These are phyloP conservation scores for Borovskyia barvae DNA, from an alignment of 208 protist genomes.

Conservation along the genomic window DNA sequence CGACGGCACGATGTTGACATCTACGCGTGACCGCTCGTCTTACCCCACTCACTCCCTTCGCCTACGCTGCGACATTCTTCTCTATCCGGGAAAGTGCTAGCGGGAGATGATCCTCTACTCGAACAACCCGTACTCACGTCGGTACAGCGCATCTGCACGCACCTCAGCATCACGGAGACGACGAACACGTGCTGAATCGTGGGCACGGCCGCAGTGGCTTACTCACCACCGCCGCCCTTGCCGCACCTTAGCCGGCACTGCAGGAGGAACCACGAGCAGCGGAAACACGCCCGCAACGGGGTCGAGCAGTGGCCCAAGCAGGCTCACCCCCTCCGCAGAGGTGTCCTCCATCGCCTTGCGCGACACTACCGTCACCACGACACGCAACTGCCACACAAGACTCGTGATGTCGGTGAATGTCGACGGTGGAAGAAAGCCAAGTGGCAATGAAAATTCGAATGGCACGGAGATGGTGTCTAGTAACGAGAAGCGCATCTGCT, in stretches of 20 bases:
- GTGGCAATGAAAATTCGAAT: slow-evolving; percentile 24
- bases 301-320: slow-evolving; percentile 19
- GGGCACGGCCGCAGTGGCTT: too few species aligned
- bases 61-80: too few species aligned
- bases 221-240: slow-evolving; percentile 14
- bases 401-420: slow-evolving; percentile 27
- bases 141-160: too few species aligned
- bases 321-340: slow-evolving; percentile 3
- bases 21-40: too few species aligned
- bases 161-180: too few species aligned
- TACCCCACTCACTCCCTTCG: too few species aligned
- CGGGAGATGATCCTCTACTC: too few species aligned
- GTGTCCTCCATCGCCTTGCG: slow-evolving; percentile 12
- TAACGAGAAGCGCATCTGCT: slow-evolving; percentile 14
- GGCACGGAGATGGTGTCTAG: slow-evolving; percentile 24
- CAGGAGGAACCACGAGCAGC: slow-evolving; percentile 19
- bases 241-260: slow-evolving; percentile 5
- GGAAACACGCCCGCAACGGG: slow-evolving; percentile 18
- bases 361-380: slow-evolving; percentile 15
- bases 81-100: too few species aligned
- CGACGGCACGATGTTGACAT: too few species aligned
- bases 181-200: too few species aligned
- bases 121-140: too few species aligned
- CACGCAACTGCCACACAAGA: slow-evolving; percentile 28
- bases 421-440: slow-evolving; percentile 16